Evolutionary conservation across 106 monocot species (phyloP).

Genomic region (Chionographis japonica): DNA sequence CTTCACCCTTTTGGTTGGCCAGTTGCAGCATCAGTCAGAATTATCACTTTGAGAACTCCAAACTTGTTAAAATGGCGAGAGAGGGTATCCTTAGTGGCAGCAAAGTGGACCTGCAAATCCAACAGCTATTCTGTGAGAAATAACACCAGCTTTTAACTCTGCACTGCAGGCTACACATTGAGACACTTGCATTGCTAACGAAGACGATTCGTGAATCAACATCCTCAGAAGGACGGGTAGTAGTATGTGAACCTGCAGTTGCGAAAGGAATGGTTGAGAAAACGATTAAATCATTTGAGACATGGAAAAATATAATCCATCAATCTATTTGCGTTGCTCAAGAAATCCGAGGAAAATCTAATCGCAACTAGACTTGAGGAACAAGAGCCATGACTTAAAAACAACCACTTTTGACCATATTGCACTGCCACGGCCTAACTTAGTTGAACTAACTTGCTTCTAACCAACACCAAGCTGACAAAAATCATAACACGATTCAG

Average conservation of each 20-base stretch:
- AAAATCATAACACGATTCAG: too few relatives aligned
- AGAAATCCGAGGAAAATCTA: too few relatives aligned
- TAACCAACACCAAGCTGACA: too few relatives aligned
- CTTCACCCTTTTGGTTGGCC: constrained; percentile 84
- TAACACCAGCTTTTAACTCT: not conserved
- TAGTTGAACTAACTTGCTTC: too few relatives aligned
- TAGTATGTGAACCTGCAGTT: constrained; percentile 42
- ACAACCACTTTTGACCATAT: too few relatives aligned
- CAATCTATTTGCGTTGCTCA: too few relatives aligned
- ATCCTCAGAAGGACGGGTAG: constrained; percentile 54
- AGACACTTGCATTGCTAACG: constrained; percentile 54
- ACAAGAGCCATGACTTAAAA: too few relatives aligned
- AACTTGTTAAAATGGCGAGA: constrained; percentile 97
- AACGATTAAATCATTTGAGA: too few relatives aligned
- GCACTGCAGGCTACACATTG: not conserved
- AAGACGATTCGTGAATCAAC: constrained; percentile 55
- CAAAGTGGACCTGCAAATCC: constrained; percentile 70
- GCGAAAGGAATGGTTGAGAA: not conserved
- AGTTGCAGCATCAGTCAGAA: constrained; percentile 77
- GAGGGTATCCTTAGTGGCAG: constrained; percentile 82
- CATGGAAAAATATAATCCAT: too few relatives aligned
- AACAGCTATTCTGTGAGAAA: constrained; percentile 6
- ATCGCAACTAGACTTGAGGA: too few relatives aligned
- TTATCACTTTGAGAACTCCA: constrained; percentile 88
- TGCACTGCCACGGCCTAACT: too few relatives aligned